Base-by-base conservation (phyloP, 2,329 filamentous ascomycete genomes). In the Metarhizium sp. region DNA sequence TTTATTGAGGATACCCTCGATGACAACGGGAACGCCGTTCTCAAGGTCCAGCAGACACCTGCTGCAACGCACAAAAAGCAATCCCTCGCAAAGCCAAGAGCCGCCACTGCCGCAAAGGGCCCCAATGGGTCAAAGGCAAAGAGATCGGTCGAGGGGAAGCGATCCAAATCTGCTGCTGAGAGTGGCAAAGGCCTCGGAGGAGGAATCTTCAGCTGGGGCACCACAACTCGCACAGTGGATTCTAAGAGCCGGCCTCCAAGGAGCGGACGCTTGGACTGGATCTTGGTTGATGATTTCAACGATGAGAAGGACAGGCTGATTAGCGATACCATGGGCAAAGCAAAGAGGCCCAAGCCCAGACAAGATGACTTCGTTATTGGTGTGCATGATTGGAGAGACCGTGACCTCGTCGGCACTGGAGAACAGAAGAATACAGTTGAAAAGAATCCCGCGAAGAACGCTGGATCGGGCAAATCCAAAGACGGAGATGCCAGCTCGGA, bases 361-460 rank as follows among this genome's bases (percentile, higher is more conserved):
- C 40, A 56, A 69, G 74, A 50, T 66, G 81, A 79, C 55, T 92
- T 92, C 66, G 79, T 88, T 48, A 92, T 92, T 63, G 89, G 88
- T n/a, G 84, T 91, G 13, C 87, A 94, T 61, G 89, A 94, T 66
- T 92, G 89, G 89, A 81, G 88, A 61, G 89, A 94, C 67, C 86
- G 88, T 6, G 88, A 90, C 32, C 56, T 65, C 51, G 59, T 65
- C 25, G 62, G 57, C 61, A 36, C 59, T 51, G 18, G 34, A 6
- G 32, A 36, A 10, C 49, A 50, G 32, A 46, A 61, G 38, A 52
- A 20, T 25, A 14, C 50, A 11, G 52, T 55, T 18, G 53, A 61
- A 40, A 53, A 48, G 52, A 11, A 38, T 4, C 5, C 53, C 3
- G 32, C 38, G 6, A 46, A 42, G 16, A 53, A 48, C 48, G 43